Percentiles rank a stretch among this genome's conserved stretches.
These are phyloP conservation scores for Astrothelium subdiscretum DNA, from an alignment of 495 filamentous ascomycete species.

Conservation along the genomic window DNA sequence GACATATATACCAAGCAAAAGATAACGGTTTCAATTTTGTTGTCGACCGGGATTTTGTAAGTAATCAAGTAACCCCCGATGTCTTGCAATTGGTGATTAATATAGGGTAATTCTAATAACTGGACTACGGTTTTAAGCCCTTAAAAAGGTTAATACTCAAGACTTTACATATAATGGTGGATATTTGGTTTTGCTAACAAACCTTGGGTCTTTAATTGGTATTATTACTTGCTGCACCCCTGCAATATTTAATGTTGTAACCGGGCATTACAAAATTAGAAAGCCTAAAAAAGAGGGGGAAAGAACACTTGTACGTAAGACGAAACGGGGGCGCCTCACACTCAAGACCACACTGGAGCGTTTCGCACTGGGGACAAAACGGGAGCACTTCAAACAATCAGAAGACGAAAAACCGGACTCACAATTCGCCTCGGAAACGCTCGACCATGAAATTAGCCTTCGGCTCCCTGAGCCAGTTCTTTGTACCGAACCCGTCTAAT, in stretches of 20 bases:
- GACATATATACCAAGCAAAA: neutral
- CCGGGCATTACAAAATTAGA: neutral
- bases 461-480: no score
- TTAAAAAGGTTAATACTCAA: neutral
- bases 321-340: neutral
- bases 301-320: neutral
- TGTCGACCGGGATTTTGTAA: neutral
- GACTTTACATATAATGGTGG: neutral
- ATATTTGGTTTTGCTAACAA: neutral
- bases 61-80: neutral
- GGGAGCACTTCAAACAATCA: neutral
- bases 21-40: neutral
- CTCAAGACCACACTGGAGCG: no score
- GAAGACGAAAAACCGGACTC: neutral
- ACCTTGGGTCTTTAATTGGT: neutral
- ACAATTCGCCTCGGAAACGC: neutral
- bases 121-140: neutral
- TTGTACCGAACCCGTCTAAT: no score
- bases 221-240: neutral
- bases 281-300: neutral
- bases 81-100: neutral
- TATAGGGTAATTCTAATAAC: neutral
- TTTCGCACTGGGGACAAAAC: no score
- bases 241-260: neutral
- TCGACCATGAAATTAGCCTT: neutral